Evolutionary conservation across 176 grass and related monocot species (phyloP).

Genomic region (Lolium rigidum): DNA sequence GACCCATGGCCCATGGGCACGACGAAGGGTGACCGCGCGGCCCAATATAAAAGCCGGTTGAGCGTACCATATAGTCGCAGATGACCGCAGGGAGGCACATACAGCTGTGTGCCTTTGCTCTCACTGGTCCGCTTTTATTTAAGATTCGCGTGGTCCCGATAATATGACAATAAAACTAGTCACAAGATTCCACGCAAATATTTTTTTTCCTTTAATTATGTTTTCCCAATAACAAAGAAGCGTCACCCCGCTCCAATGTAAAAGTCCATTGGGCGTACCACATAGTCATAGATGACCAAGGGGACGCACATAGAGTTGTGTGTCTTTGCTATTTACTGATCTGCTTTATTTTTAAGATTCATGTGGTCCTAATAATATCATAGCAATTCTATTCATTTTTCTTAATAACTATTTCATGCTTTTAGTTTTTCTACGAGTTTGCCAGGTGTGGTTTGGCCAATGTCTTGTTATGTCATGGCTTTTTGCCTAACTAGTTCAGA

Average conservation of each 20-base stretch:
- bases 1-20: neutral
- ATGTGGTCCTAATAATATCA: neutral
- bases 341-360: neutral
- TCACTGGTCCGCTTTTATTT: neutral
- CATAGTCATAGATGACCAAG: no score
- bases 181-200: neutral
- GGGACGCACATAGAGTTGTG: neutral
- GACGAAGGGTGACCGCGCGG: neutral
- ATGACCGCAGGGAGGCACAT: neutral
- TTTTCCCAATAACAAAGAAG: neutral
- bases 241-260: neutral
- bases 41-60: neutral
- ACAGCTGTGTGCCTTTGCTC: neutral
- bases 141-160: neutral
- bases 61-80: neutral
- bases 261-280: neutral
- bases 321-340: neutral
- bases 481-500: neutral
- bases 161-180: neutral
- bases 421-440: neutral
- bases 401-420: neutral
- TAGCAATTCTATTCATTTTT: neutral
- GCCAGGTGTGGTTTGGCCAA: neutral
- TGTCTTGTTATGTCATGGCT: neutral
- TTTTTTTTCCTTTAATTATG: neutral